Evolutionary conservation across 2,329 filamentous ascomycete genomes (phyloP).

Genomic region (Trichothecium sympodiale): DNA sequence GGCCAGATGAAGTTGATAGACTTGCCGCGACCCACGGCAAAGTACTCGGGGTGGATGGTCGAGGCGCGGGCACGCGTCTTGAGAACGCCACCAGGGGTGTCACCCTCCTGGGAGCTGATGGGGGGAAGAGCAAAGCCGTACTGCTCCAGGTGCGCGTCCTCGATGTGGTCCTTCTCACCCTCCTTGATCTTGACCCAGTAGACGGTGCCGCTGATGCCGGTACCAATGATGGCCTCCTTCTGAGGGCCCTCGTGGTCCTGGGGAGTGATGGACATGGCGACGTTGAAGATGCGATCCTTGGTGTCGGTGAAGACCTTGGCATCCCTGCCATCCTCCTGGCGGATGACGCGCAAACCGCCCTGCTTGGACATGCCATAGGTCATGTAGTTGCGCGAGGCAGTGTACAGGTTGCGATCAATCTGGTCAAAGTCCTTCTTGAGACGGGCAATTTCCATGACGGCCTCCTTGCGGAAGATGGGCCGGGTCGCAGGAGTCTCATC

Average conservation of each 20-base stretch:
- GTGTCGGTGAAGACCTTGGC: conserved; percentile 86
- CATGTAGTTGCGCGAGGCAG: conserved; percentile 84
- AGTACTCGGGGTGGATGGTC: conserved; percentile 81
- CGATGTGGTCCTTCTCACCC: conserved; percentile 66
- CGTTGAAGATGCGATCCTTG: conserved; percentile 89
- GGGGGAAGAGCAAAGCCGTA: conserved; percentile 86
- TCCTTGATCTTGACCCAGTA: conserved; percentile 84
- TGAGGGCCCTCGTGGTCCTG: conserved; percentile 43
- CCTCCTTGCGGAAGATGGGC: conserved; percentile 61
- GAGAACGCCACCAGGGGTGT: conserved; percentile 80
- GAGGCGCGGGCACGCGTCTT: conserved; percentile 93
- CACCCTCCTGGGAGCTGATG: conserved; percentile 74
- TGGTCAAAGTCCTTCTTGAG: conserved; percentile 98
- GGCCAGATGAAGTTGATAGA: conserved; percentile 84
- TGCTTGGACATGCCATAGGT: conserved; percentile 90
- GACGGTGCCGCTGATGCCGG: conserved; percentile 89
- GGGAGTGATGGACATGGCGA: conserved; percentile 65
- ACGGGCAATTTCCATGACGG: conserved; percentile 83
- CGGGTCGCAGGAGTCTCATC: conserved; percentile 42
- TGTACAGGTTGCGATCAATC: conserved; percentile 84
- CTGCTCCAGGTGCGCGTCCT: conserved; percentile 67
- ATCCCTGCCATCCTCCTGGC: conserved; percentile 86
- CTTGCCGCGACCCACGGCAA: conserved; percentile 91
- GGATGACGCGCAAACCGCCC: conserved; percentile 83
- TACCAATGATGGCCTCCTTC: conserved; percentile 78